Conservation (phyloP, 441 rosid genomes). For the Erysimum cheiri region DNA sequence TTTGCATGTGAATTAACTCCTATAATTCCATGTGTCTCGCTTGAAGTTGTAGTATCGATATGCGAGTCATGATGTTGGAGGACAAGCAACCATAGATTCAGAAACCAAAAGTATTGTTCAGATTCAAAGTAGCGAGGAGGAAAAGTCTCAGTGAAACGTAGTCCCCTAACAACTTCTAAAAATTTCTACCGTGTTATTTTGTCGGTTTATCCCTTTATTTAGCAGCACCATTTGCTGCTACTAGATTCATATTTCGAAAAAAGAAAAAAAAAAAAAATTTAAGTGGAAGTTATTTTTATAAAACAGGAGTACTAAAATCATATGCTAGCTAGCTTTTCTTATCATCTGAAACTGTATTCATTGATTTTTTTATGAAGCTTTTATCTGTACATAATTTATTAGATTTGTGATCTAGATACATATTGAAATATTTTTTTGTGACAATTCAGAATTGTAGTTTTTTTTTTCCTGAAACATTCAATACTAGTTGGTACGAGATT, state of each 20-base stretch:
- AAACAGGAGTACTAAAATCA: not conserved
- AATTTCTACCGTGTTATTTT: not conserved
- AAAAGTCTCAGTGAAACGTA: not conserved
- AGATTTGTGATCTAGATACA: not conserved
- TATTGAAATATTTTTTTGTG: too few species aligned
- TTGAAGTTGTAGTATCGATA: slow-evolving; percentile 22
- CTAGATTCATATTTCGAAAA: not conserved
- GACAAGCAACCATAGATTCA: slow-evolving; percentile 6
- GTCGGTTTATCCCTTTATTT: not conserved
- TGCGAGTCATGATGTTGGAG: slow-evolving; percentile 1
- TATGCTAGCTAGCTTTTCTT: not conserved
- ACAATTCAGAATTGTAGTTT: too few species aligned
- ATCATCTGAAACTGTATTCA: not conserved
- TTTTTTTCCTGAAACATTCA: not conserved
- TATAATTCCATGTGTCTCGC: slow-evolving; percentile 21
- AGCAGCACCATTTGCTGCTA: not conserved
- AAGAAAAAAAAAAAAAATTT: not conserved
- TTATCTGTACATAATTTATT: not conserved
- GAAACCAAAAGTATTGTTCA: not conserved
- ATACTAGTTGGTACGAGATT: not conserved
- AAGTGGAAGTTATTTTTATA: not conserved
- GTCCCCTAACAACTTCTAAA: not conserved
- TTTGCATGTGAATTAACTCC: slow-evolving; percentile 20
- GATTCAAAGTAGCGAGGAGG: not conserved
- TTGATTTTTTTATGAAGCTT: not conserved